These are phyloP conservation scores for Ajuga chamaepitys DNA, from an alignment of 257 asterid species.

Conservation along the genomic window DNA sequence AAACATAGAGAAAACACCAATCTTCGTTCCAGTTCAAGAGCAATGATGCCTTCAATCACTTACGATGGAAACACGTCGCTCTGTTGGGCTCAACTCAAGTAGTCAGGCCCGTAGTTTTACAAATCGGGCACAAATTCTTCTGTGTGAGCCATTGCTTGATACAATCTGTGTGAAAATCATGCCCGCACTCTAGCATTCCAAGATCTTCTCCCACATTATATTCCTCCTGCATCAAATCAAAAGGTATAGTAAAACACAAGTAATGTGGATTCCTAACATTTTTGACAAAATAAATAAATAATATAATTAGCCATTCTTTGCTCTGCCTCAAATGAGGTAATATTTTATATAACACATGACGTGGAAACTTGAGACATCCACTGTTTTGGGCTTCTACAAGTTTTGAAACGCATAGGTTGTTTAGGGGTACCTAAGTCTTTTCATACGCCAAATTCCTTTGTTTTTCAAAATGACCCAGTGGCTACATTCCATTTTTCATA, in stretches of 20 bases:
- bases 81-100: slow-evolving; percentile 8
- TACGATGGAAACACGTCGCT: neutral
- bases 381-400: no score
- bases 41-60: slow-evolving; percentile 1
- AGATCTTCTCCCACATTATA: slow-evolving; percentile 37
- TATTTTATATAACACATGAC: no score
- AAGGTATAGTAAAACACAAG: neutral
- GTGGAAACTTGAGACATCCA: no score
- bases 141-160: slow-evolving; percentile 58
- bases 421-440: no score
- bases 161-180: slow-evolving; percentile 44
- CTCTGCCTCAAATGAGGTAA: no score
- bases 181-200: slow-evolving; percentile 55
- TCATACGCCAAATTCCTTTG: no score
- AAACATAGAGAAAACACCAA: neutral
- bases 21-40: slow-evolving; percentile 1
- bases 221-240: slow-evolving; percentile 41
- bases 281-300: no score
- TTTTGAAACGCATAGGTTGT: no score
- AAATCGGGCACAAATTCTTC: slow-evolving; percentile 57
- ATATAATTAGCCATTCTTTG: no score
- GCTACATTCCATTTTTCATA: no score
- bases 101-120: slow-evolving; percentile 49
- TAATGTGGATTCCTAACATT: no score
- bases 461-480: no score